Evolutionary conservation across 257 asterid genomes (phyloP), one percentile per base, ranked within the genome.

Genomic region (Ophiorrhiza pumila): DNA sequence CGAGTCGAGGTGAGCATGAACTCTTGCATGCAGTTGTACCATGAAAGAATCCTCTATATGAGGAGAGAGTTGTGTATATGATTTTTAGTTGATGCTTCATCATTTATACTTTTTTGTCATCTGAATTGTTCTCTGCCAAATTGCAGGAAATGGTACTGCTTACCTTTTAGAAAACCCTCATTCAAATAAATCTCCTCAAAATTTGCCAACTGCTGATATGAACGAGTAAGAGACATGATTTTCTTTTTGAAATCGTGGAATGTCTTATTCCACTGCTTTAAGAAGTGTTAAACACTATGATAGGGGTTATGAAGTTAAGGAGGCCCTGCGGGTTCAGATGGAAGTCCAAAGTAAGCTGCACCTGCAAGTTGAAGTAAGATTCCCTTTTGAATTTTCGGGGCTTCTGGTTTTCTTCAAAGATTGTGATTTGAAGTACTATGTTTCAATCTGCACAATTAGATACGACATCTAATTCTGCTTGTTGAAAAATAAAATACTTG

Each of bases 251-350:
- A 57, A 23, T 57, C 22, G 31, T 27, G 46, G 61, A 47, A 29
- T 68, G 35, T 66, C 69, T 64, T 68, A 20, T 64, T 14, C 37
- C 31, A 43, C 12, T 60, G 31, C 15, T 35, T 65, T 37, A 61
- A 69, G n/a, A 68, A 71, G 65, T 53, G 46, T 53, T 71, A 71
- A 31, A 70, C 75, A 70, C 77, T 69, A 77, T 79, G 63, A 7
- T 71, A 91, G 97, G 88, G 97, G 96, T 74, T 88, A 85, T 79
- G 96, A 86, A 84, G 96, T 91, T 56, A 89, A 91, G 87, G 97
- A 91, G 86, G 97, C 97, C 37, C 76, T 91, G 74, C 84, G 97
- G 85, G 96, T 90, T 65, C 97, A 91, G 71, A 91, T 91, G 97
- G 97, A 91, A 87, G 97, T 91, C 74, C 93, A 91, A 74, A 91